phyloP scores from a whole-genome alignment of 1,284 basidiomycete genomes.

The Papiliotrema nemorosa region DNA sequence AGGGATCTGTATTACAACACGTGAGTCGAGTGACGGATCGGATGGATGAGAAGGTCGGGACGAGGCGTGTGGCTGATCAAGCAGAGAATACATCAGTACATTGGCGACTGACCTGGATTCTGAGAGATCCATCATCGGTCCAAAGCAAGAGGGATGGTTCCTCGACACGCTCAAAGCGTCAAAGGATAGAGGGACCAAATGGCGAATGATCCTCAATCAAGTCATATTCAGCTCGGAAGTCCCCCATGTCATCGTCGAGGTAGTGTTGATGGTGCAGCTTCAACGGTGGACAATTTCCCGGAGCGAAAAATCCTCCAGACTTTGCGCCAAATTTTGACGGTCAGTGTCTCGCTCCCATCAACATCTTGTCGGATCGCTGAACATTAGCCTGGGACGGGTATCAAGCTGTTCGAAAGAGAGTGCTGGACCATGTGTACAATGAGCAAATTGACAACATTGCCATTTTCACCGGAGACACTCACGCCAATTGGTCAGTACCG shows the following conservation, averaged over 20 bases:
- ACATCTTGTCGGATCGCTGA: background rate
- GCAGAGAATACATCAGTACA: background rate
- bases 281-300: background rate
- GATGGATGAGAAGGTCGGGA: no score
- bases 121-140: background rate
- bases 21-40: background rate
- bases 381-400: conserved; percentile 61
- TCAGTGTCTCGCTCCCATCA: background rate
- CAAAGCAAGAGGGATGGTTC: conserved; percentile 56
- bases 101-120: conserved; percentile 39
- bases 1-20: background rate
- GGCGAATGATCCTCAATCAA: conserved; percentile 54
- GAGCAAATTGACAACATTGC: conserved; percentile 60
- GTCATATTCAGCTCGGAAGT: conserved; percentile 53
- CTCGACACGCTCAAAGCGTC: conserved; percentile 55
- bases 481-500: conserved; percentile 38
- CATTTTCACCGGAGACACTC: conserved; percentile 63
- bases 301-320: background rate
- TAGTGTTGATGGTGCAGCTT: background rate
- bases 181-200: conserved; percentile 54
- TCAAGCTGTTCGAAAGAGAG: conserved; percentile 57
- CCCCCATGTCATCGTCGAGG: background rate
- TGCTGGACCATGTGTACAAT: conserved; percentile 57
- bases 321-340: background rate
- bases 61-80: no score